A percentile compares a stretch with the other conserved stretches of the same genome.
These are phyloP conservation scores for Fusarium neocosmosporiellum DNA, from an alignment of 2,329 filamentous ascomycete species.

Conservation along the genomic window DNA sequence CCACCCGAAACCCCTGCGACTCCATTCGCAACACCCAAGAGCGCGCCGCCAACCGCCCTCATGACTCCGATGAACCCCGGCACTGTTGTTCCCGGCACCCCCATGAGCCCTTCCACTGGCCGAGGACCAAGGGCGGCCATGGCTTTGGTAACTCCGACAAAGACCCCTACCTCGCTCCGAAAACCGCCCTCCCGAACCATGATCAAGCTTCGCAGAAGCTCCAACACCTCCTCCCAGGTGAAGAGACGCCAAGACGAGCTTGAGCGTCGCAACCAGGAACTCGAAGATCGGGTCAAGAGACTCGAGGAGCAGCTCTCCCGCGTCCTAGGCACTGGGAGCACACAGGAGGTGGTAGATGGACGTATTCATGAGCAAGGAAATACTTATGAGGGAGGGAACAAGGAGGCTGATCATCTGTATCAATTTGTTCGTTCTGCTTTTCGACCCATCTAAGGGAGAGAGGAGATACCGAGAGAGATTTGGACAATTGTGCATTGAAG, in stretches of 20 bases:
- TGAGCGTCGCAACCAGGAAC: not conserved
- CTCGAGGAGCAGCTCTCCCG: conserved; percentile 23
- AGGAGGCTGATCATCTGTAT: not conserved
- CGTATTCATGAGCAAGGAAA: not conserved
- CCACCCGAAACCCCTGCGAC: not conserved
- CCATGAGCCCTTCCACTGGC: conserved; percentile 31
- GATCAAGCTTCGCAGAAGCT: not conserved
- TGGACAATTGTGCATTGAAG: not conserved
- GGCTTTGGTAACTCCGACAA: not conserved
- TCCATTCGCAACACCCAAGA: not conserved
- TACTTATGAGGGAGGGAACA: not conserved
- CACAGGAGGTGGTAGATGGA: not conserved
- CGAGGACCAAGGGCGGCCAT: not conserved
- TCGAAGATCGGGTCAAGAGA: conserved; percentile 22
- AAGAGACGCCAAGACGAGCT: conserved; percentile 20
- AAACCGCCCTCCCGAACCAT: not conserved
- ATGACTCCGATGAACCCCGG: conserved; percentile 16
- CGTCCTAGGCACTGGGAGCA: not conserved
- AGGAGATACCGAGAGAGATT: not conserved
- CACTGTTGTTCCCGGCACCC: not conserved
- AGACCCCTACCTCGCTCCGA: not conserved
- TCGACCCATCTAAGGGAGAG: not conserved
- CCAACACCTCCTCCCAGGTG: rapidly evolving
- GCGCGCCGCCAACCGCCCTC: not conserved
- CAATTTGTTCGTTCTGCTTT: conserved; percentile 10